These are phyloP conservation scores for Tarenaya hassleriana DNA, from an alignment of 345 rosid species.

Conservation along the genomic window DNA sequence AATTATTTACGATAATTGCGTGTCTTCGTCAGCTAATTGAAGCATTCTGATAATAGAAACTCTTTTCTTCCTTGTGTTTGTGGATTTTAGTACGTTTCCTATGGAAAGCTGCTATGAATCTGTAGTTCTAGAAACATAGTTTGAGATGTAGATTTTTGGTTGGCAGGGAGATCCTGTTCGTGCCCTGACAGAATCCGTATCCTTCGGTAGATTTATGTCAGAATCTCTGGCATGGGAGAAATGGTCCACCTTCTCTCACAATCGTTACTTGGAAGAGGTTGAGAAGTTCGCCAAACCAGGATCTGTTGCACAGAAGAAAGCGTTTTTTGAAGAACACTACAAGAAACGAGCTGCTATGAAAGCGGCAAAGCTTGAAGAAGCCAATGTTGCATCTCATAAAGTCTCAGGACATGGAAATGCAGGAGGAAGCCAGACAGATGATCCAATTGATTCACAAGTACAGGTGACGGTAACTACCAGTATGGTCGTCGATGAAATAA, in stretches of 20 bases:
- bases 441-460: slow-evolving; percentile 17
- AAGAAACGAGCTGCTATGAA: slow-evolving; percentile 64
- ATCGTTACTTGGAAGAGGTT: slow-evolving; percentile 81
- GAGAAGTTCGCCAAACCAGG: slow-evolving; percentile 81
- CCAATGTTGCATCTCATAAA: slow-evolving; percentile 11
- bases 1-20: background rate
- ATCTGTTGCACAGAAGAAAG: slow-evolving; percentile 85
- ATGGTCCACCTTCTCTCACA: slow-evolving; percentile 90
- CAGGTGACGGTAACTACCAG: slow-evolving; percentile 8
- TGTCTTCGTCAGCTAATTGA: background rate
- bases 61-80: too few species aligned
- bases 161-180: slow-evolving; percentile 56
- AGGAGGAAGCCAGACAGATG: slow-evolving; percentile 3
- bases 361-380: slow-evolving; percentile 34
- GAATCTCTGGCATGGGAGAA: slow-evolving; percentile 83
- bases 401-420: slow-evolving; percentile 10
- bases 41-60: background rate
- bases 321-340: slow-evolving; percentile 83
- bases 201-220: slow-evolving; percentile 82
- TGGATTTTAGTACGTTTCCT: too few species aligned
- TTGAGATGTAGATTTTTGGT: slow-evolving; percentile 13
- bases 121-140: slow-evolving; percentile 11
- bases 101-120: background rate
- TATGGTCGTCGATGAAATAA: slow-evolving; percentile 18
- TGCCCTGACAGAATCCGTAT: slow-evolving; percentile 64